A percentile compares a stretch with the other conserved stretches of the same genome.
Conservation (phyloP, 805 yeast species). For the Yarrowia yakushimensis region DNA sequence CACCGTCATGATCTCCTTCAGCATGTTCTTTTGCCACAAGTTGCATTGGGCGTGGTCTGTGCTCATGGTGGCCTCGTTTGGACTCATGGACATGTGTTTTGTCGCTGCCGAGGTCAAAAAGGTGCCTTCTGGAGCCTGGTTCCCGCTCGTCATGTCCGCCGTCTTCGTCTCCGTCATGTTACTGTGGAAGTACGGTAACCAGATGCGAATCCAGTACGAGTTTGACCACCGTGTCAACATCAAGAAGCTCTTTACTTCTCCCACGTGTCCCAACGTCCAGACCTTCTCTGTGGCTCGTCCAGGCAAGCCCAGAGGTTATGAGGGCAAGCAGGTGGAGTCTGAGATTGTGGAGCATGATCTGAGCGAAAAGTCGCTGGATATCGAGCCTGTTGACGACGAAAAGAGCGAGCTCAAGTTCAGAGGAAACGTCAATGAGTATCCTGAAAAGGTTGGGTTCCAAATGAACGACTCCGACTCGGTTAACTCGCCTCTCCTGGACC, state of each 20-base stretch:
- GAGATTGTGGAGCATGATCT: slow-evolving; percentile 15
- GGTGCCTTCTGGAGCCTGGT: slow-evolving; percentile 61
- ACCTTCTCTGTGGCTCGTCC: background rate
- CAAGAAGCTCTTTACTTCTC: background rate
- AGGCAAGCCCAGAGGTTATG: background rate
- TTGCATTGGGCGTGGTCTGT: slow-evolving; percentile 40
- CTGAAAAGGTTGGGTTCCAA: background rate
- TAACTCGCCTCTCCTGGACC: background rate
- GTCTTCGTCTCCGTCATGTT: slow-evolving; percentile 21
- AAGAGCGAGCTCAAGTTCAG: background rate
- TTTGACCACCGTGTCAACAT: slow-evolving; percentile 11
- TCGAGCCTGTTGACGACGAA: background rate
- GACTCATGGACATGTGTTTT: slow-evolving; percentile 48
- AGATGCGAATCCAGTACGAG: slow-evolving; percentile 5
- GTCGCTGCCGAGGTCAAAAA: slow-evolving; percentile 50
- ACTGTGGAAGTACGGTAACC: slow-evolving; percentile 19
- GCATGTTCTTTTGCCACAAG: slow-evolving; percentile 47
- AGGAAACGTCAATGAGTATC: background rate
- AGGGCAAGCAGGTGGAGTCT: background rate
- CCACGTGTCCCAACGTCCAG: background rate
- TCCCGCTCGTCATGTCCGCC: slow-evolving; percentile 41
- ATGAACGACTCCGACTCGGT: background rate
- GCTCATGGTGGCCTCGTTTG: slow-evolving; percentile 42
- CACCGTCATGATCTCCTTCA: slow-evolving; percentile 45
- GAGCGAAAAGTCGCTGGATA: background rate